Base-by-base conservation (phyloP, 2,329 filamentous ascomycete species). In the Didymella pomorum region DNA sequence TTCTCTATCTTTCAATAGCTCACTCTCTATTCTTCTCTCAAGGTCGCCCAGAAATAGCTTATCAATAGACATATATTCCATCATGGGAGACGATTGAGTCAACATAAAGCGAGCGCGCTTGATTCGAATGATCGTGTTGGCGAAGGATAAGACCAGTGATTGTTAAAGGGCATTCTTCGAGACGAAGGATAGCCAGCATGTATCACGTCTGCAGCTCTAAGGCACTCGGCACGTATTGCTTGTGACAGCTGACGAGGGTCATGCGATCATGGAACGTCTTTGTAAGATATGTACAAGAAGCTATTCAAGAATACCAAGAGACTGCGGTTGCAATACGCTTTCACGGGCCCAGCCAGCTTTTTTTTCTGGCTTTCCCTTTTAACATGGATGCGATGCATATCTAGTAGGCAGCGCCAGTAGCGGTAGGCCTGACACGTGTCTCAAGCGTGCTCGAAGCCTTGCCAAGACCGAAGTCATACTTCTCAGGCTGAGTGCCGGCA, bases 401-500 rank as follows among this genome's bases (percentile, higher is more conserved):
- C 43, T 49, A 58, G 18, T 52, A 52, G 12, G 59, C 51, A 25
- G 29, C 48, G 23, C 29, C 56, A 6, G 66, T 68, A 25, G 68
- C 46, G n/a, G 61, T 66, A 18, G 66, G 62, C 55, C 60, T 68
- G 18, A 70, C 56, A 56, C 56, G 67, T 1, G 67, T 72, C 58
- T 66, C 60, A 28, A 72, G 52, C 7, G 64, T 67, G 49, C 55
- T 62, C 16, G 56, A 52, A 6, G 60, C 41, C 41, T 59, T 52
- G 20, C 45, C 49, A 23, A 53, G 16, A 35, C 58, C 58, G 11
- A 56, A 61, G 18, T 58, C 52, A 31, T 39, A 56, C 52, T 56
- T 60, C 48, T 59, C 56, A 9, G 63, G 41, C n/a, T 48, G 23
- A 16, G 31, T 49, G 10, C 56, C 48, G 31, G 47, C 50, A 56